Percentiles rank a stretch among this genome's conserved stretches.
Conservation (phyloP, 805 yeast genomes). For the Candida manassasensis region DNA sequence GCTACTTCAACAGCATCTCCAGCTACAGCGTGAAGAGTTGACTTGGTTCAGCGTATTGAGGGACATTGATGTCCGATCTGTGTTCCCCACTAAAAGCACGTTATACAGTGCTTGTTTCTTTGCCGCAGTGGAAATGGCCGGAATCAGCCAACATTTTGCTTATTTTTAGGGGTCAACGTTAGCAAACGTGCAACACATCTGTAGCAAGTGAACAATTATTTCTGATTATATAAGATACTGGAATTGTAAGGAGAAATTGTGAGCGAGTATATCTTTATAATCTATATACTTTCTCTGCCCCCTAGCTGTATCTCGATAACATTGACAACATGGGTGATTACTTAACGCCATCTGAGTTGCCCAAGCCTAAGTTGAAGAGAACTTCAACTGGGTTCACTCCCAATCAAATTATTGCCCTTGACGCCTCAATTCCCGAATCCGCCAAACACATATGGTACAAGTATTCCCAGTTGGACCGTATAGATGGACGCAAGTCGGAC, state of each 20-base stretch:
- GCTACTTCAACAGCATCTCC: too few species aligned
- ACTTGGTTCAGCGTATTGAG: too few species aligned
- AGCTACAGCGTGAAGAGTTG: too few species aligned
- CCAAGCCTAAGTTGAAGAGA: slow-evolving; percentile 52
- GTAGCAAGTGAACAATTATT: too few species aligned
- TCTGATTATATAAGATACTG: neutral
- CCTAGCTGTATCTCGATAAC: neutral
- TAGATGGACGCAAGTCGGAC: slow-evolving; percentile 24
- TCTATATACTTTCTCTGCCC: neutral
- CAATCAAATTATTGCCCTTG: slow-evolving; percentile 78
- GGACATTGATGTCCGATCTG: too few species aligned
- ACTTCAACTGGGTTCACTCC: slow-evolving; percentile 90
- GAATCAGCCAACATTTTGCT: neutral
- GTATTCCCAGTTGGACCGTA: slow-evolving; percentile 45
- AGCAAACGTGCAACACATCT: neutral
- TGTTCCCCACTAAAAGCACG: too few species aligned
- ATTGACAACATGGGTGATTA: slow-evolving; percentile 27
- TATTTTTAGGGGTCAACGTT: slow-evolving; percentile 1
- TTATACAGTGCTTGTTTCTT: too few species aligned
- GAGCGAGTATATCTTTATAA: too few species aligned
- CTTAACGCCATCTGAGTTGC: slow-evolving; percentile 34
- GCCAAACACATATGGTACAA: slow-evolving; percentile 77
- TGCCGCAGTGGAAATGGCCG: too few species aligned
- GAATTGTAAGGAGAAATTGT: too few species aligned
- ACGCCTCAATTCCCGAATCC: slow-evolving; percentile 72